Conservation (phyloP, 768 basidiomycete species). For the Chalciporus sphaerocephalus region DNA sequence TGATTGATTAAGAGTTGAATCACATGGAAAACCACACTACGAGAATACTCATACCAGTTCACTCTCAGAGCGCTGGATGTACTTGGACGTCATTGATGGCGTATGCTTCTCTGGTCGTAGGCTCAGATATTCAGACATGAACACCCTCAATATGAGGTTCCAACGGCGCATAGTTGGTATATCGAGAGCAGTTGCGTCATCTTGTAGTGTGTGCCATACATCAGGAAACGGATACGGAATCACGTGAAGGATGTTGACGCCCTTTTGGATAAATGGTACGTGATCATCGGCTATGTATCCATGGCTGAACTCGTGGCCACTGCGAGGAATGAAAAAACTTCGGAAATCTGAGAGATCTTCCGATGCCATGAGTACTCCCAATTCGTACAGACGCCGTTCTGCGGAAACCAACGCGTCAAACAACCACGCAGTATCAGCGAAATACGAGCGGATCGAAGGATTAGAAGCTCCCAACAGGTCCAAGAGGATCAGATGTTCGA, state of each 20-base stretch:
- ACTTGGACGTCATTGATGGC: slow-evolving; percentile 18
- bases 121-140: slow-evolving; percentile 86
- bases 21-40: not conserved
- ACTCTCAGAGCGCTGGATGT: slow-evolving; percentile 35
- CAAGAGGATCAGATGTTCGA: slow-evolving; percentile 89
- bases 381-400: slow-evolving; percentile 67
- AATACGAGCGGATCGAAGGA: slow-evolving; percentile 78
- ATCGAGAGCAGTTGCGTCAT: slow-evolving; percentile 84
- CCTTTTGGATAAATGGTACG: slow-evolving; percentile 76
- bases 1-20: slow-evolving; percentile 9
- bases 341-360: slow-evolving; percentile 40
- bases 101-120: slow-evolving; percentile 48
- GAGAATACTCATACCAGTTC: slow-evolving; percentile 44
- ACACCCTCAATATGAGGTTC: slow-evolving; percentile 84
- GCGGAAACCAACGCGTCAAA: slow-evolving; percentile 71
- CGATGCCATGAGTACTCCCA: slow-evolving; percentile 54
- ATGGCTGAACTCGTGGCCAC: slow-evolving; percentile 32
- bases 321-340: slow-evolving; percentile 66
- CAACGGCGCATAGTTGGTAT: slow-evolving; percentile 82
- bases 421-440: slow-evolving; percentile 87
- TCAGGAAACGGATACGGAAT: slow-evolving; percentile 85
- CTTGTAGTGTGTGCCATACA: slow-evolving; percentile 91
- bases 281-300: slow-evolving; percentile 90
- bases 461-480: slow-evolving; percentile 82
- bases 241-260: slow-evolving; percentile 86